Evolutionary conservation across 208 protist genomes (phyloP).

Genomic region (Leishmania lainsoni): DNA sequence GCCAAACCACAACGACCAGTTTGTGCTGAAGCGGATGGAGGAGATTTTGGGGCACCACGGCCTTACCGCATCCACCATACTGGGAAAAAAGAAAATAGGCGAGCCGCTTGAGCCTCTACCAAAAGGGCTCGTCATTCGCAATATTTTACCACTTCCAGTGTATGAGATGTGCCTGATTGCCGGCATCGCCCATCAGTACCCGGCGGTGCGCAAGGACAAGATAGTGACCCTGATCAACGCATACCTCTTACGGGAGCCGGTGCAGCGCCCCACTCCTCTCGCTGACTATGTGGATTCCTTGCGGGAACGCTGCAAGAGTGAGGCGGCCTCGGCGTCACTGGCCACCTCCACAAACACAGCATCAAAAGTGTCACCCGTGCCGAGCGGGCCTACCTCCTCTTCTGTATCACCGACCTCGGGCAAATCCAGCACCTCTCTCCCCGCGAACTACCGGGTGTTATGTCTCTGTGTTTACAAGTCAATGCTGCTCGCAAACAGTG

Average conservation of each 20-base stretch:
- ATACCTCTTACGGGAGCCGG: conserved; percentile 8
- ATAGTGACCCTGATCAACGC: conserved; percentile 34
- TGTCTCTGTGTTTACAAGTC: conserved; percentile 29
- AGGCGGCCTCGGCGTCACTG: not conserved
- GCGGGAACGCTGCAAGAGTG: not conserved
- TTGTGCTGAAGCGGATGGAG: conserved; percentile 47
- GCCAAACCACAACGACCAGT: conserved; percentile 47
- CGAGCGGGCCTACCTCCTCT: not conserved
- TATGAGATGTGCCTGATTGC: conserved; percentile 55
- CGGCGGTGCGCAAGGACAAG: conserved; percentile 13
- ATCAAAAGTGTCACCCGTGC: not conserved
- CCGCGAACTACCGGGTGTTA: conserved; percentile 30
- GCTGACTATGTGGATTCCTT: conserved; percentile 9
- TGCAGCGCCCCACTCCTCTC: conserved; percentile 11
- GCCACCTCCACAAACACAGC: not conserved
- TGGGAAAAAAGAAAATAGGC: conserved; percentile 36
- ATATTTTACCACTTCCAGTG: conserved; percentile 41
- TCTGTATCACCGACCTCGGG: not conserved
- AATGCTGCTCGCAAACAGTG: conserved; percentile 40
- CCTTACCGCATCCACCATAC: conserved; percentile 37
- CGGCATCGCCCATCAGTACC: conserved; percentile 46
- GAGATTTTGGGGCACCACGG: conserved; percentile 44
- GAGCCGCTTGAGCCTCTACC: conserved; percentile 30
- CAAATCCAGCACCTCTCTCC: not conserved
- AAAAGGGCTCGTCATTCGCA: conserved; percentile 35